These are phyloP conservation scores for Fraxinus xanthoxyloides DNA, from an alignment of 305 asterid species.

Conservation along the genomic window DNA sequence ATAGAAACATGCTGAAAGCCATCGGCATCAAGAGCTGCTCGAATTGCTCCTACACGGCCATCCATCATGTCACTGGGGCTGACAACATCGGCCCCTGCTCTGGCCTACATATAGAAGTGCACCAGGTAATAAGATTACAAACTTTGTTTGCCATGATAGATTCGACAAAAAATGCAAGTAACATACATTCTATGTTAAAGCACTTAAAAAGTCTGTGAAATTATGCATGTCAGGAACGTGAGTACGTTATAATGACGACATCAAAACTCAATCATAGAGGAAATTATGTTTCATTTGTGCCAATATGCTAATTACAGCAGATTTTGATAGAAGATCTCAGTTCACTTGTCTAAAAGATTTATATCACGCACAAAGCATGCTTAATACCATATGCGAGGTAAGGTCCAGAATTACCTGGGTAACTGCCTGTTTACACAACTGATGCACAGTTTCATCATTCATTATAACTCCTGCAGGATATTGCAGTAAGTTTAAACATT, in stretches of 20 bases:
- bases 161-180: not conserved
- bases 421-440: constrained; percentile 93
- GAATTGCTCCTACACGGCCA: constrained; percentile 95
- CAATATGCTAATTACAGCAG: not conserved
- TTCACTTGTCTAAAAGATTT: not conserved
- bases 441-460: constrained; percentile 96
- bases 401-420: constrained; percentile 59
- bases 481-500: constrained; percentile 20
- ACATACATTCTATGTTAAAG: not conserved
- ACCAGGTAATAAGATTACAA: constrained; percentile 12
- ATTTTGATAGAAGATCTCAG: not conserved
- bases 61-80: constrained; percentile 99
- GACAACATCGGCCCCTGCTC: constrained; percentile 97
- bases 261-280: not conserved
- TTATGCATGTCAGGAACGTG: not conserved
- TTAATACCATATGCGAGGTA: not conserved
- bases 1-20: constrained; percentile 88
- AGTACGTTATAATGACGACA: not conserved
- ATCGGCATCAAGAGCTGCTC: constrained; percentile 86
- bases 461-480: constrained; percentile 81
- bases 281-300: constrained; percentile 8
- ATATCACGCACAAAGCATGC: not conserved
- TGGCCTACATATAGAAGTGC: constrained; percentile 48
- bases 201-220: not conserved
- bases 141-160: not conserved